Percentiles rank a stretch among this genome's conserved stretches.
These are phyloP conservation scores for Fusarium buharicum DNA, from an alignment of 2,329 filamentous ascomycete species.

Conservation along the genomic window DNA sequence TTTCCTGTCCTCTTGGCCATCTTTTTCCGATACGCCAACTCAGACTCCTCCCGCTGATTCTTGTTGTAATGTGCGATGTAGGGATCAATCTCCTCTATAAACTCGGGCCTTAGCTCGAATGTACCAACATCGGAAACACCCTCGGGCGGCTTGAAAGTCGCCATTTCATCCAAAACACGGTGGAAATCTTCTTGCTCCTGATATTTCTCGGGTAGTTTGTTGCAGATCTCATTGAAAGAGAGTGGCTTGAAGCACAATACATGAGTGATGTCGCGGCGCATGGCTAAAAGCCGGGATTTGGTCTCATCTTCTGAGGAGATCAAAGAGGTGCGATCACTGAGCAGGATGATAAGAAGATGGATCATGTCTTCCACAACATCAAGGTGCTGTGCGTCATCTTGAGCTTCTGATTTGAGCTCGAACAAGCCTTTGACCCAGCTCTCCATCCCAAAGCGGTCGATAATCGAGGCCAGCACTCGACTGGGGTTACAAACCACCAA, in stretches of 20 bases:
- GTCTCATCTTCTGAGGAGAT: conserved; percentile 73
- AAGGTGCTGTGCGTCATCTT: conserved; percentile 87
- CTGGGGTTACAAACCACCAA: conserved; percentile 86
- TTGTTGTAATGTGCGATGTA: conserved; percentile 97
- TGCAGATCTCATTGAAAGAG: conserved; percentile 90
- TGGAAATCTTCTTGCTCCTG: conserved; percentile 91
- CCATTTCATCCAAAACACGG: conserved; percentile 84
- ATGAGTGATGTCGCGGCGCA: conserved; percentile 91
- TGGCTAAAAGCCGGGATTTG: conserved; percentile 72
- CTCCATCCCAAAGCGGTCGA: conserved; percentile 90
- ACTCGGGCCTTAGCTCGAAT: conserved; percentile 90
- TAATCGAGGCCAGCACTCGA: conserved; percentile 85
- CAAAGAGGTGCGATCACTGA: conserved; percentile 88
- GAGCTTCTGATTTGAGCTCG: conserved; percentile 74
- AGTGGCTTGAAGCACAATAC: conserved; percentile 96
- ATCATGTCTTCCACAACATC: conserved; percentile 97
- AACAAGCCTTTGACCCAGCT: conserved; percentile 89
- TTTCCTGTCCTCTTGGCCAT: conserved; percentile 90
- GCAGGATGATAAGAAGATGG: conserved; percentile 87
- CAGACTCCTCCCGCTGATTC: conserved; percentile 95
- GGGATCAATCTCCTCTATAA: conserved; percentile 88
- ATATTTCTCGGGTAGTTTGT: conserved; percentile 86
- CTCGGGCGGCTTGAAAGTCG: conserved; percentile 88
- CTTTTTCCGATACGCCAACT: conserved; percentile 86
- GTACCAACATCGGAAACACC: conserved; percentile 92